Conservation (phyloP, 2,329 filamentous ascomycete species). For the Fusarium verrucosum region DNA sequence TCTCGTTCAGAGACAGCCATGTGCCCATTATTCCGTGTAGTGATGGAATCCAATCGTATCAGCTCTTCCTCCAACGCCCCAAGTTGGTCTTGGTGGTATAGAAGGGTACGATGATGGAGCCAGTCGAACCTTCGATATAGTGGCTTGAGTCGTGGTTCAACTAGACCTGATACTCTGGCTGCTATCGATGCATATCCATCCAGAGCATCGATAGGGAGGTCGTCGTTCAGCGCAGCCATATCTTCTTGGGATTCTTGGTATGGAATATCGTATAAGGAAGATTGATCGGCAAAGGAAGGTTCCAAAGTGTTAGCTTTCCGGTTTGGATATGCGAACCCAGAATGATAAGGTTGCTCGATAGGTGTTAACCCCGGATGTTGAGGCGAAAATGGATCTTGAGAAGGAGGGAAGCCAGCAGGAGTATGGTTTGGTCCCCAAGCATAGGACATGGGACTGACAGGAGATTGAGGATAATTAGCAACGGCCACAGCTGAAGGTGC, state of each 20-base stretch:
- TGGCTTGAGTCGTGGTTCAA: conserved; percentile 56
- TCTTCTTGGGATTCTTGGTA: conserved; percentile 14
- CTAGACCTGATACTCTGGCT: conserved; percentile 55
- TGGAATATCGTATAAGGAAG: conserved; percentile 2
- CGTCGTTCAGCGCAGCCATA: conserved; percentile 41
- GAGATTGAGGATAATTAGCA: conserved; percentile 23
- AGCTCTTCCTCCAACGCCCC: conserved; percentile 83
- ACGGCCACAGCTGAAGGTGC: conserved; percentile 3
- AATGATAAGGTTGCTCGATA: conserved; percentile 14
- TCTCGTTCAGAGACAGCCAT: conserved; percentile 27
- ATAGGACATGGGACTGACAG: conserved; percentile 7
- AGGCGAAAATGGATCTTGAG: conserved; percentile 12
- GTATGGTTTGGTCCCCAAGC: conserved; percentile 24
- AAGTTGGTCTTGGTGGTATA: conserved; percentile 88
- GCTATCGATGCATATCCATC: conserved; percentile 73
- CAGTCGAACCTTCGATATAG: conserved; percentile 86
- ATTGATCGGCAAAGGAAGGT: neutral
- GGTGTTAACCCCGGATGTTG: conserved; percentile 7
- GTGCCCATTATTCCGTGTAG: conserved; percentile 55
- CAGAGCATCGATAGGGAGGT: conserved; percentile 52
- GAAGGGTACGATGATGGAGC: conserved; percentile 81
- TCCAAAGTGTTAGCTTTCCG: conserved; percentile 1
- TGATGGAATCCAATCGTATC: conserved; percentile 69
- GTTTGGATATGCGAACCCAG: conserved; percentile 10
- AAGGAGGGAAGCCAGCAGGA: conserved; percentile 25